Base-by-base conservation (phyloP, 768 basidiomycete species). In the Leccinum boreale region DNA sequence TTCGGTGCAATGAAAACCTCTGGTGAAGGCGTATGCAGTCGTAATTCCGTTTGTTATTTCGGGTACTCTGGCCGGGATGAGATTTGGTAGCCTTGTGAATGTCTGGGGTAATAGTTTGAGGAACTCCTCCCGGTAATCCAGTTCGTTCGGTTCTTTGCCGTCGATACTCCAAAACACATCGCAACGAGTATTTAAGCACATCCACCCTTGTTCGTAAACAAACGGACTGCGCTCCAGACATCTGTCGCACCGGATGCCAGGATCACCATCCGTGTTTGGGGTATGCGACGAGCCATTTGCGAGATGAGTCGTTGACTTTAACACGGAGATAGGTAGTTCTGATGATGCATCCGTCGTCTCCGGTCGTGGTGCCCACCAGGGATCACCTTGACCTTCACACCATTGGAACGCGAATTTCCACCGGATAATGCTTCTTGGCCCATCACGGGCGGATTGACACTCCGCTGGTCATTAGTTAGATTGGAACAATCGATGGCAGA, bases 321-420 rank as follows among this genome's bases (percentile, higher is more conserved):
- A 51, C 15, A 45, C 21, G 28, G 48, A 10, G n/a, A 10, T 52
- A 8, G 31, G 45, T 15, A 50, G 26, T 12, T 48, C 17, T 8
- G 49, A 29, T 14, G 44, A n/a, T 14, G n/a, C 8, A 24, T 39
- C 45, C 29, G n/a, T 21, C 44, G 23, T 36, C 12, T 50, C 50
- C 15, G 28, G 53, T 29, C 28, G 64, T 10, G 61, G 62, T 71
- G 52, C 48, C 81, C 82, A 84, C 82, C 82, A 83, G 1, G 81
- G 81, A 39, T 70, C 63, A 5, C 73, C 89, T 74, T 92, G 91
- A 45, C 77, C 80, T 58, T 85, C 81, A 61, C 89, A 90, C 90
- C 90, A 93, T 62, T 87, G 86, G 62, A 93, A 93, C 5, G 86
- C 85, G 64, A 93, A 92, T 68, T 92, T 93, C 68, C 84, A 90